Evolutionary conservation across 169 alveolate genomes (phyloP).

Genomic region (Babesia divergens): DNA sequence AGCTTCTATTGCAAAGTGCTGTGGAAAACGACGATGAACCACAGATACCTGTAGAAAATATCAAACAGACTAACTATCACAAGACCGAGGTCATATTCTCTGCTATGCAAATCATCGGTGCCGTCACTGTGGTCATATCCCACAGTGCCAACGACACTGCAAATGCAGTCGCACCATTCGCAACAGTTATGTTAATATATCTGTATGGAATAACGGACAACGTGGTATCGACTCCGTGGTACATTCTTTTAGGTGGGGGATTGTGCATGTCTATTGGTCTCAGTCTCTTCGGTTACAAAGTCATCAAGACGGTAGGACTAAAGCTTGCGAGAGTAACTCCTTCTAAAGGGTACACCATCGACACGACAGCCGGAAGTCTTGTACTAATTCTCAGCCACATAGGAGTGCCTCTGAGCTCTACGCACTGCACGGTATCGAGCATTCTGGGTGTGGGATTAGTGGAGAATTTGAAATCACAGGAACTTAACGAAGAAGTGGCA

Average conservation of each 20-base stretch:
- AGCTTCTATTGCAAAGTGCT: constrained; percentile 6
- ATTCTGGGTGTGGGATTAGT: constrained; percentile 82
- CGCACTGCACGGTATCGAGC: constrained; percentile 83
- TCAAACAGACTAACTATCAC: constrained; percentile 7
- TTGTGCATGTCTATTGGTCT: constrained; percentile 79
- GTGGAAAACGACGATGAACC: not conserved
- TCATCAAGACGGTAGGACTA: constrained; percentile 77
- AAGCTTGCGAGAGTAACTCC: constrained; percentile 79
- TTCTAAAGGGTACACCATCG: constrained; percentile 81
- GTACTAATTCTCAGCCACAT: constrained; percentile 76
- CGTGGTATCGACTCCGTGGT: constrained; percentile 74
- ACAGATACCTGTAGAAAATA: not conserved
- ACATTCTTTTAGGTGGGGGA: constrained; percentile 79
- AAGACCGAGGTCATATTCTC: constrained; percentile 57
- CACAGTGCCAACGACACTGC: constrained; percentile 86
- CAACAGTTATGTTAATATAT: constrained; percentile 61
- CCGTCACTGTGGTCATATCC: constrained; percentile 76
- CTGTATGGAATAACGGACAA: constrained; percentile 37
- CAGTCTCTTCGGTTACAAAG: constrained; percentile 77
- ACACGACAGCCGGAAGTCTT: constrained; percentile 74
- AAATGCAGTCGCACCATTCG: constrained; percentile 82
- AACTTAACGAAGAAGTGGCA: not conserved
- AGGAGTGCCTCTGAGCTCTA: constrained; percentile 85
- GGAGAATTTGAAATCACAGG: constrained; percentile 5
- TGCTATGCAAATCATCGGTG: constrained; percentile 72